These are phyloP conservation scores for Geosmithia putterillii DNA, from an alignment of 2,329 filamentous ascomycete species.

Conservation along the genomic window DNA sequence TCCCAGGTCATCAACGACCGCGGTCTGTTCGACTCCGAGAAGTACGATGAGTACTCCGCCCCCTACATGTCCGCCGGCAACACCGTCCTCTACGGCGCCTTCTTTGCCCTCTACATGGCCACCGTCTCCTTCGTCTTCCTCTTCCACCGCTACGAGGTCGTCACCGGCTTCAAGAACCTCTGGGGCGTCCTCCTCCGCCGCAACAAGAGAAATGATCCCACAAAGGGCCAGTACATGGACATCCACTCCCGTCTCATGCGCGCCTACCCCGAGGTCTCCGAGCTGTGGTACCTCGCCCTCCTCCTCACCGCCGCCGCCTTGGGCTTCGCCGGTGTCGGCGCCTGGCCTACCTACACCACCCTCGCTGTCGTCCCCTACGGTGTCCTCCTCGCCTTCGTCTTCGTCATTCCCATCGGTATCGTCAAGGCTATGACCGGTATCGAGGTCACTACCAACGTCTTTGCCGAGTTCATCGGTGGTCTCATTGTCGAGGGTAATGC, in stretches of 20 bases:
- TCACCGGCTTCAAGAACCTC: slow-evolving; percentile 11
- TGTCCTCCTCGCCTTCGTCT: slow-evolving; percentile 23
- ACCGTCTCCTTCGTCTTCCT: slow-evolving; percentile 12
- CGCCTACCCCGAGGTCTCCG: slow-evolving; percentile 18
- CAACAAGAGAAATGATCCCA: slow-evolving; percentile 6
- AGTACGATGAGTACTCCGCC: slow-evolving; percentile 28
- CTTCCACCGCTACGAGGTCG: slow-evolving; percentile 11
- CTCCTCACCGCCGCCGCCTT: slow-evolving; percentile 20
- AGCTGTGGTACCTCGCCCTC: slow-evolving; percentile 27
- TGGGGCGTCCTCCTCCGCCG: slow-evolving; percentile 8
- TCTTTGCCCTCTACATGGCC: slow-evolving; percentile 13
- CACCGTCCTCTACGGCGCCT: slow-evolving; percentile 16
- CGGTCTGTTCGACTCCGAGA: slow-evolving; percentile 21
- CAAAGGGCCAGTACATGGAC: slow-evolving; percentile 8
- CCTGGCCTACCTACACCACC: slow-evolving; percentile 27
- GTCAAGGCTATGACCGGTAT: slow-evolving; percentile 31
- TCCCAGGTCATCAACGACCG: slow-evolving; percentile 20
- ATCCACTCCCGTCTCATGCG: slow-evolving; percentile 14
- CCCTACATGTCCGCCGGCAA: slow-evolving; percentile 17
- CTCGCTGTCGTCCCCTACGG: slow-evolving; percentile 27
- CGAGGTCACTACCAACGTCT: slow-evolving; percentile 25
- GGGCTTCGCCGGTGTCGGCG: slow-evolving; percentile 22
- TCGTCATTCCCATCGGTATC: slow-evolving; percentile 28
- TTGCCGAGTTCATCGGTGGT: slow-evolving; percentile 29
- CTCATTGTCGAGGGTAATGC: slow-evolving; percentile 21